Conservation (phyloP, 208 protist genomes). For the Leishmania lainsoni region DNA sequence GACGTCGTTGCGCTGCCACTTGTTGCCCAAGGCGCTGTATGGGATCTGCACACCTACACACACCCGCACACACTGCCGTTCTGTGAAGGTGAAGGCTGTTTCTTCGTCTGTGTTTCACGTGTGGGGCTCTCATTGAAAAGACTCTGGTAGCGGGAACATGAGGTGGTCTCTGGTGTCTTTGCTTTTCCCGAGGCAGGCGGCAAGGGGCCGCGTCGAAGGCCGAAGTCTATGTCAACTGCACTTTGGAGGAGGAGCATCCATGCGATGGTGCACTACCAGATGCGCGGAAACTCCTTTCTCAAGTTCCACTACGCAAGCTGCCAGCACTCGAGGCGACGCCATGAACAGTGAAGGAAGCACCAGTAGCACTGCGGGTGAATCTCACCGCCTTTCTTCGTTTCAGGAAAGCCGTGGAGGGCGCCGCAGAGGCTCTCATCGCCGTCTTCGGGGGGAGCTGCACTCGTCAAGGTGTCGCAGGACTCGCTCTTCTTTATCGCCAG, state of each 20-base stretch:
- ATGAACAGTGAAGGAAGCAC: background rate
- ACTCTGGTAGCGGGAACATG: background rate
- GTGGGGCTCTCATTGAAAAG: background rate
- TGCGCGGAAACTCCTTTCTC: background rate
- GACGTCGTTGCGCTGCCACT: background rate
- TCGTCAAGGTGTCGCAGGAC: background rate
- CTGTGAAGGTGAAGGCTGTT: background rate
- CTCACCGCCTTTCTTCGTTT: background rate
- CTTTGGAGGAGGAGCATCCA: background rate
- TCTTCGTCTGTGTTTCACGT: background rate
- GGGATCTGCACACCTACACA: background rate
- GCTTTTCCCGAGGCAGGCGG: background rate
- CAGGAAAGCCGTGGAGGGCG: background rate
- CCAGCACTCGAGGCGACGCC: background rate
- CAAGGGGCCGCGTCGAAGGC: background rate
- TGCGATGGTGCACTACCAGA: slow-evolving; percentile 1
- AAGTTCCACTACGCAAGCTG: background rate
- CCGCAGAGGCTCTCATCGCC: background rate
- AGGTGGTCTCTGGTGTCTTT: background rate
- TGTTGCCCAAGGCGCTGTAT: background rate
- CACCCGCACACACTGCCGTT: background rate
- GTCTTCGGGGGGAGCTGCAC: background rate
- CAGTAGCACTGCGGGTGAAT: background rate
- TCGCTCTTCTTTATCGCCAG: background rate
- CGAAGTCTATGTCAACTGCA: background rate